phyloP scores from a whole-genome alignment of 106 monocot genomes.

The Apostasia shenzhenica region DNA sequence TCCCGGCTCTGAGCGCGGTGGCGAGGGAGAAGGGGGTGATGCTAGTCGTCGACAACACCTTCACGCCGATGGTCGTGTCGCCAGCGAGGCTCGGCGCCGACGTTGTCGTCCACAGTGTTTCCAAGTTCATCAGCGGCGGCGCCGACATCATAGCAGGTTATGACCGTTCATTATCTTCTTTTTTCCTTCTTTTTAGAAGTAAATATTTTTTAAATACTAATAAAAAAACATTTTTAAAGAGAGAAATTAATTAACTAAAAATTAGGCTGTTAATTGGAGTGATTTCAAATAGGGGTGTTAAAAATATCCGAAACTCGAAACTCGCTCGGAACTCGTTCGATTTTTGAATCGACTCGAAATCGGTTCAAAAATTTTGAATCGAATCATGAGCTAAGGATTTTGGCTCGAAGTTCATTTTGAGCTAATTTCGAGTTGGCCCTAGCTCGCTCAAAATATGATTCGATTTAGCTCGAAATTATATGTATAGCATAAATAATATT shows the following conservation, averaged over 20 bases:
- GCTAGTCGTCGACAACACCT: conserved; percentile 92
- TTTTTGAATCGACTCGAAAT: too few species aligned
- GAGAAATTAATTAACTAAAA: not conserved
- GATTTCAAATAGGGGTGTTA: too few species aligned
- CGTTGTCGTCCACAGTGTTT: conserved; percentile 86
- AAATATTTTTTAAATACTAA: not conserved
- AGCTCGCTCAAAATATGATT: too few species aligned
- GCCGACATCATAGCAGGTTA: conserved; percentile 89
- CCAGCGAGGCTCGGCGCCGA: conserved; percentile 86
- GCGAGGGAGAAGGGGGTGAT: conserved; percentile 72
- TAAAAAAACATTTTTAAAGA: not conserved
- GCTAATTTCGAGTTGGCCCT: too few species aligned
- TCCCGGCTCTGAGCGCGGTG: conserved; percentile 41
- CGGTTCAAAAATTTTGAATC: too few species aligned
- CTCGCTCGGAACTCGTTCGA: too few species aligned
- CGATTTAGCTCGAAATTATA: too few species aligned
- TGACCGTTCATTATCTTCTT: not conserved
- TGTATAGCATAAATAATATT: too few species aligned
- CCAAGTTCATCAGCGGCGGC: conserved; percentile 93
- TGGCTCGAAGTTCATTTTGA: too few species aligned
- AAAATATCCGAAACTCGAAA: too few species aligned
- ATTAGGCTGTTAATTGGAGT: too few species aligned
- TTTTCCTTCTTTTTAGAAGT: not conserved
- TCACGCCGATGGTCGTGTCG: conserved; percentile 87
- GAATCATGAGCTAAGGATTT: too few species aligned